Evolutionary conservation across 202 grass and related monocot species (phyloP), one percentile per base, ranked within the genome.

Genomic region (Elaeis oleifera): DNA sequence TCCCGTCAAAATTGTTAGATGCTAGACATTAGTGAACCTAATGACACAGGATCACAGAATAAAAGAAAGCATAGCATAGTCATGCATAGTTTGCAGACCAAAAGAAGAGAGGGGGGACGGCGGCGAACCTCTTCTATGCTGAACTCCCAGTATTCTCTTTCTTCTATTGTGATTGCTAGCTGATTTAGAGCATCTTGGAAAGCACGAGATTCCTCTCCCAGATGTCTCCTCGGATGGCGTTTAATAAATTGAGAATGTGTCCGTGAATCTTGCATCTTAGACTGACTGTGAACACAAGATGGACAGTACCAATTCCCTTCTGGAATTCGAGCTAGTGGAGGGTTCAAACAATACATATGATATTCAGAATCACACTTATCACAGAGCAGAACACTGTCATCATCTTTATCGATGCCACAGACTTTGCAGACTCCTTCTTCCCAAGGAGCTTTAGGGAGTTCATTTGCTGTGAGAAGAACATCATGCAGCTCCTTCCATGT

Each of bases 361-460:
- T 97, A 97, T 74, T 97, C 92, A 18, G 92, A 97, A 70, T 97
- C 92, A 27, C 92, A 97, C 54, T 58, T 85, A 76, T 97, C 92
- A 52, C 92, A 97, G 22, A 97, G 76, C 8, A 97, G 77, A 73
- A 92, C 92, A 65, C 82, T 89, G 59, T 92, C 85, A 59, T 97
- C 92, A 3, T 97, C 92, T 29, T 81, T 78, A 75, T 97, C 92
- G 27, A 97, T 88, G 21, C 92, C 92, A 74, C 92, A 97, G 50
- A 97, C 88, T 86, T 97, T 97, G 77, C 92, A 97, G 72, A 97
- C 82, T 59, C 92, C 92, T 52, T 92, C 88, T 72, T 97, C 92
- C 92, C 92, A 97, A 55, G 92, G 92, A 59, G 92, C 92, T 78
- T 90, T 96, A 4, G 87, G 83, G 29, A 89, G 63, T 32, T 83